Evolutionary conservation across 2,329 filamentous ascomycete species (phyloP), one percentile per base, ranked within the genome.

Genomic region (Thelonectria olida): DNA sequence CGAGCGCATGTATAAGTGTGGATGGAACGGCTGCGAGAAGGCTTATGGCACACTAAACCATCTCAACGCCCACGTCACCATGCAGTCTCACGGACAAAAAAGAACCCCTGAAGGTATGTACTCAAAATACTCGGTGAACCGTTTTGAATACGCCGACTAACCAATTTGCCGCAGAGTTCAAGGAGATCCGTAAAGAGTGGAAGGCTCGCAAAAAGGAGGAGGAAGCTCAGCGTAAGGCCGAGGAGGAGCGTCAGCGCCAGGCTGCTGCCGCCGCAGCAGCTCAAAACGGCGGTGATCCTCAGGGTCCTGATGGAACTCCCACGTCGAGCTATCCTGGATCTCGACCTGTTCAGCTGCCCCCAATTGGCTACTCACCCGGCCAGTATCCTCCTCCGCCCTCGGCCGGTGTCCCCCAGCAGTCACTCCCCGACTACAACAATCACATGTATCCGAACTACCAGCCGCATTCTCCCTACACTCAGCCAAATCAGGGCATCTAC

Each of bases 161-260:
- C 72, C 39, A 22, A 20, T 9, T 2, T n/a, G 58, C 64, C 72
- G 67, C 74, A 98, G 96, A 98, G 79, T 98, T 99, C 82, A 99
- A 99, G 77, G 96, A 99, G 75, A 97, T 98, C 62, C 92, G 96
- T 66, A 98, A 98, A 76, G 95, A 98, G 75, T 99, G 96, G 96
- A 99, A 98, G 82, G 92, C 92, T 38, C 93, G 96, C 74, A 98
- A 98, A 88, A 99, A 99, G 92, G 96, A 98, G 77, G 95, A 98
- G 72, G 95, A 98, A 68, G 90, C 90, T 52, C 85, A 88, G 71
- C 92, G 94, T 74, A 97, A 97, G 83, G 91, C 91, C 12, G 92
- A 94, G 9, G 95, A 98, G 66, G 94, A 97, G 74, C 91, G 94
- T 58, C 89, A 89, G 77, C 86, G 84, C 49, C 72, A 72, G 56